Evolutionary conservation across 2,329 filamentous ascomycete species (phyloP), one percentile per base, ranked within the genome.

Genomic region (Aspergillus quadrilineatus): DNA sequence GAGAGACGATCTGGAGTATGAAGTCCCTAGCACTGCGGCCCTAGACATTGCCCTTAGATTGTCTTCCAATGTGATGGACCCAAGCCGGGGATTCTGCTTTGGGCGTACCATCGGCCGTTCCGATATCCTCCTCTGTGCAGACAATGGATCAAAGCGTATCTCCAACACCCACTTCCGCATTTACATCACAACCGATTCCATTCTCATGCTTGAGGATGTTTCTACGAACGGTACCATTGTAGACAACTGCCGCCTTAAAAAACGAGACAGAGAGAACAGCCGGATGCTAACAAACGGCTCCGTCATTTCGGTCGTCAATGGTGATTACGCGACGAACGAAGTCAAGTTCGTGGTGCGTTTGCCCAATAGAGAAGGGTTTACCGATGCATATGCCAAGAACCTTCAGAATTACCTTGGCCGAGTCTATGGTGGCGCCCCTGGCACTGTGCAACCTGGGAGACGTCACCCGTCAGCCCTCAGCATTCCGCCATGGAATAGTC

Each of bases 111-210:
- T 74, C 0, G 65, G 72, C 45, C 81, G 84, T 34, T 94, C 90
- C 73, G 94, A 99, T 67, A 79, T 90, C 50, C 75, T 87, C 56
- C 75, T 92, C 46, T 82, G 83, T 65, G 85, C 90, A 47, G 80
- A 86, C 60, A 88, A 93, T 63, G 82, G 83, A 0, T 78, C 84
- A 51, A 88, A 85, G 70, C 84, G 89, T 43, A 83, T 99, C 58
- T 97, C 93, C 78, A 97, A 97, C 69, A 82, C 89, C n/a, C 94
- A 99, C 71, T 99, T 97, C 71, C 88, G 91, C 52, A 96, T 99
- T 60, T 96, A 89, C 69, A 81, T 96, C 65, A 99, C 95, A 66
- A 80, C 86, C n/a, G 85, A 90, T 61, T 90, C 89, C 29, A 87
- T 89, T 55, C 82, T 97, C 62, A 96, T 99, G 91, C 79, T 97